Evolutionary conservation across 2,329 filamentous ascomycete species (phyloP), one percentile per base, ranked within the genome.

Genomic region (Fusarium algeriense): DNA sequence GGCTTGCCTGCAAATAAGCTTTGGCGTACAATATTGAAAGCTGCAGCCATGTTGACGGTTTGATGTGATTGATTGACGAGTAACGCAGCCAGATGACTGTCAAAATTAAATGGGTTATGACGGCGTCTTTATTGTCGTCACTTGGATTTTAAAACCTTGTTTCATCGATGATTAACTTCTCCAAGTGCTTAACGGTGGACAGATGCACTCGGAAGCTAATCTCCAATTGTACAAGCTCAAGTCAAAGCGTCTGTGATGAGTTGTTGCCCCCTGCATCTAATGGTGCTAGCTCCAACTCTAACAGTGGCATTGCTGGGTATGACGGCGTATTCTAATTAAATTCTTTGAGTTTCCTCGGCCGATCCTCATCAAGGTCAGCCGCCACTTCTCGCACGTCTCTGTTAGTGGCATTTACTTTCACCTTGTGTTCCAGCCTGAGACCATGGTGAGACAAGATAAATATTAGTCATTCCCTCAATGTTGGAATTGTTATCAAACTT

Each of bases 1-100:
- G 76, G 73, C 30, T 68, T 72, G 5, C 71, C 70, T 1, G 76
- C 67, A 17, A 69, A 75, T 40, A 64, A 53, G 37, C 38, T 45
- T 41, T 69, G 59, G 4, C 54, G 49, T 2, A 69, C 41, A 7
- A 60, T 64, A 12, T 56, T 64, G 19, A 69, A 5, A 6, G 34
- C 26, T 1, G 54, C 54, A 19, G 44, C 43, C 54, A 57, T 57
- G 4, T 0, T 50, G 3, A 5, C 15, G 11, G 5, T 38, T 10
- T 11, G 4, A n/a, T 23, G n/a, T 1, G 10, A 12, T 56, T 8
- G 7, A 12, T 6, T 9, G 26, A 30, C 10, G 19, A 7, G 4
- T 14, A 7, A 3, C 3, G 10, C 1, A 15, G 3, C 4, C 15
- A 7, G 10, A 13, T 2, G 1, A 17, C 1, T 17, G 5, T 7